Conservation (phyloP, 228 moss, liverwort and hornwort species). For the Sphagnum fallax region DNA sequence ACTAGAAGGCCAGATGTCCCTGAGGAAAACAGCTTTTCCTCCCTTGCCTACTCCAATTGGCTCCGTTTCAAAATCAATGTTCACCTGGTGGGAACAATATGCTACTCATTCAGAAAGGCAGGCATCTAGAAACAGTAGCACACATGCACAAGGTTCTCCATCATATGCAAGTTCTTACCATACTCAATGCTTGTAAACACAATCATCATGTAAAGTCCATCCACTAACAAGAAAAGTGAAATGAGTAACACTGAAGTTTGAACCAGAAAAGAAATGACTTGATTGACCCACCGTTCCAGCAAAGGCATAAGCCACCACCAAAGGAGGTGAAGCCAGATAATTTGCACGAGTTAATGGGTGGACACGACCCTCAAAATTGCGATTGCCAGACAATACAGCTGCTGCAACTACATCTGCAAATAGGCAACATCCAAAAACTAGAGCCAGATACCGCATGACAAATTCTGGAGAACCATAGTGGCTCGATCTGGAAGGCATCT, state of each 20-base stretch:
- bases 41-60: conserved; percentile 71
- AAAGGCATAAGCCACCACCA: conserved; percentile 85
- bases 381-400: conserved; percentile 83
- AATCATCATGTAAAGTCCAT: no score
- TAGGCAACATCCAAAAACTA: not conserved
- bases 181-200: no score
- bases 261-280: not conserved
- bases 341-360: conserved; percentile 94
- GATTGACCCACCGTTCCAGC: conserved; percentile 63
- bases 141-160: not conserved
- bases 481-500: not conserved
- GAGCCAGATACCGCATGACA: no score
- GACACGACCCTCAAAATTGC: conserved; percentile 93
- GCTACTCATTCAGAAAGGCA: no score
- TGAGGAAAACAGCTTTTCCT: conserved; percentile 68
- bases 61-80: conserved; percentile 82
- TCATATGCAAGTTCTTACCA: no score
- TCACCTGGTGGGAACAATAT: conserved; percentile 20
- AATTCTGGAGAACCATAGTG: not conserved
- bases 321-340: conserved; percentile 84
- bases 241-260: not conserved
- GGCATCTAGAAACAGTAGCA: not conserved
- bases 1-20: conserved; percentile 73
- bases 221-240: no score
- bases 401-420: conserved; percentile 65